Evolutionary conservation across 495 filamentous ascomycete genomes (phyloP).

Genomic region (Penicillium lividum): DNA sequence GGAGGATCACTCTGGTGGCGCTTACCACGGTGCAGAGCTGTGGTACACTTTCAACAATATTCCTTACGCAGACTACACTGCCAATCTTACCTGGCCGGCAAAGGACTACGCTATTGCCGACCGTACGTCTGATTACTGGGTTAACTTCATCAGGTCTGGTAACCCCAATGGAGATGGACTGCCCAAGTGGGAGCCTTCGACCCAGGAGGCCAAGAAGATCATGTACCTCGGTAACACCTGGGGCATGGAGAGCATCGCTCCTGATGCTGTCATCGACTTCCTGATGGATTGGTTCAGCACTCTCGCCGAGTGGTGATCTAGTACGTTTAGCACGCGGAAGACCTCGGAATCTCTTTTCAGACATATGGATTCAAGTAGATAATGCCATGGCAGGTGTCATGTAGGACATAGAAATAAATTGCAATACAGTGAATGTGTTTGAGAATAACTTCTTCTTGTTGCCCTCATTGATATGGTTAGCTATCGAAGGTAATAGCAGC

Average conservation of each 20-base stretch:
- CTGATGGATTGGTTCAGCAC: conserved; percentile 1
- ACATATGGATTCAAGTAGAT: too few relatives aligned
- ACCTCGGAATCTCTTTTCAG: too few relatives aligned
- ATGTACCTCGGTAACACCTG: conserved; percentile 17
- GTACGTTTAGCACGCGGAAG: too few relatives aligned
- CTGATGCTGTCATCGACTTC: conserved; percentile 7
- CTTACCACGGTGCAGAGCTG: conserved; percentile 22
- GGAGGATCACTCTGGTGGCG: conserved; percentile 9
- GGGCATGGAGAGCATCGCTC: conserved; percentile 5
- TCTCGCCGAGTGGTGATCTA: background rate
- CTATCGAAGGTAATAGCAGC: too few relatives aligned
- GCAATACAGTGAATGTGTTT: too few relatives aligned
- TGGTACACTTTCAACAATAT: conserved; percentile 26
- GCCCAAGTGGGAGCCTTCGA: conserved; percentile 2
- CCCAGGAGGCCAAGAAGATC: conserved; percentile 5
- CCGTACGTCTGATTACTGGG: conserved; percentile 22
- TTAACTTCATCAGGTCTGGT: conserved; percentile 23
- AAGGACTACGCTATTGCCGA: conserved; percentile 16
- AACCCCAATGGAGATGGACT: conserved; percentile 24
- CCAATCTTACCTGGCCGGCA: conserved; percentile 15
- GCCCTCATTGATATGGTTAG: too few relatives aligned
- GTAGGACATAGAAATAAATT: too few relatives aligned
- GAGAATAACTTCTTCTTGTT: too few relatives aligned
- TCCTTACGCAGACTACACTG: conserved; percentile 20
- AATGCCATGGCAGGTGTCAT: too few relatives aligned